A percentile compares a stretch with the other conserved stretches of the same genome.
These are phyloP conservation scores for Ascochyta clinopodiicola DNA, from an alignment of 2,329 filamentous ascomycete genomes.

Conservation along the genomic window DNA sequence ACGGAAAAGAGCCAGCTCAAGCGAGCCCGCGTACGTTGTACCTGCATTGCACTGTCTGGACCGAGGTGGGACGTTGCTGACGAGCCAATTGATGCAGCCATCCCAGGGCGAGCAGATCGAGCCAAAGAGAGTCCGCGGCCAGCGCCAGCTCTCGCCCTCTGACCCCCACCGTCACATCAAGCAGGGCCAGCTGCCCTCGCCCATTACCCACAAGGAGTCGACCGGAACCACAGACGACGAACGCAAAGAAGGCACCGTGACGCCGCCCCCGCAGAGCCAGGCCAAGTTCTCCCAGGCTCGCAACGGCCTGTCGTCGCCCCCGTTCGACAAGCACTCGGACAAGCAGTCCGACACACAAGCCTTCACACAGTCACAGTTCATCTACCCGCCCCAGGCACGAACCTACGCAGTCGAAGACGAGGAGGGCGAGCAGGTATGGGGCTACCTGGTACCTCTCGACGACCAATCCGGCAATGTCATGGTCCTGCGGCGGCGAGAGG, in stretches of 20 bases:
- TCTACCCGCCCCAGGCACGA: conserved; percentile 73
- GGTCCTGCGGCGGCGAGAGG: conserved; percentile 76
- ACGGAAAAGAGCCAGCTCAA: conserved; percentile 84
- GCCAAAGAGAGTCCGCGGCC: conserved; percentile 81
- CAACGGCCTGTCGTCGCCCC: conserved; percentile 63
- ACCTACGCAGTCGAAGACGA: conserved; percentile 87
- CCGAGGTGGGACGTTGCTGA: conserved; percentile 17
- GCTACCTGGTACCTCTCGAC: conserved; percentile 86
- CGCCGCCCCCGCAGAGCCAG: conserved; percentile 60
- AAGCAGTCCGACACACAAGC: conserved; percentile 75
- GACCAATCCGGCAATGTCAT: conserved; percentile 71
- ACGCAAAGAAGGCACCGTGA: conserved; percentile 74
- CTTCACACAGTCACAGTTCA: conserved; percentile 85
- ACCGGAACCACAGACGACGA: conserved; percentile 59
- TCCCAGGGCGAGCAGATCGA: conserved; percentile 70
- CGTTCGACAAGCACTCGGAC: conserved; percentile 16
- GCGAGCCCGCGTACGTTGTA: conserved; percentile 71
- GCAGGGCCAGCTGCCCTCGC: conserved; percentile 74
- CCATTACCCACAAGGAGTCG: conserved; percentile 73
- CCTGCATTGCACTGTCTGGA: background rate
- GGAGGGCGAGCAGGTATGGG: conserved; percentile 87
- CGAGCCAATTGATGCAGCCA: conserved; percentile 57
- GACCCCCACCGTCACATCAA: conserved; percentile 58
- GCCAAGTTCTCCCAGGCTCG: conserved; percentile 40
- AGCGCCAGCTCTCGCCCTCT: conserved; percentile 67